Base-by-base conservation (phyloP, 2,329 filamentous ascomycete species). In the Parascedosporium putredinis region DNA sequence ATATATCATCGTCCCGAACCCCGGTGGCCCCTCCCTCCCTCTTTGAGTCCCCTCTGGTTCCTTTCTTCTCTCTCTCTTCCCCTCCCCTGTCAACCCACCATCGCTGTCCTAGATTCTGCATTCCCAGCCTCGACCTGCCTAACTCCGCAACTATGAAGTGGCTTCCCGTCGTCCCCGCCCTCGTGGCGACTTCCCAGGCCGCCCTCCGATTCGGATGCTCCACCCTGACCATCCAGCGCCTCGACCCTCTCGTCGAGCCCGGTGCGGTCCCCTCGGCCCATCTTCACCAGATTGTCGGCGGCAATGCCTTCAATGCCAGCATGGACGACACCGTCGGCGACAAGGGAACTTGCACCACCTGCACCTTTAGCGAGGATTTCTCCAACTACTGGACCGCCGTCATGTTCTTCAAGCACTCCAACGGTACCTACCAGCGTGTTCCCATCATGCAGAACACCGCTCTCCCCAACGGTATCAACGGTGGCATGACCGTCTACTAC, bases 201-300 rank as follows among this genome's bases (percentile, higher is more conserved):
- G 43, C 43, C 22, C 56, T 59, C n/a, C 55, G 56, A 12, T 59
- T 59, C 43, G 55, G 77, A 60, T 74, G 71, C 57, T 76, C 73
- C 38, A 67, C 69, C 55, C 66, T 74, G 54, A 75, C 74, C 46
- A 62, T 78, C 49, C 56, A 60, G 51, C 64, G 66, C 18, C 58
- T 68, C 3, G 66, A 69, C 36, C 66, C 66, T 3, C 55, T 69
- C 12, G 66, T 69, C 49, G 66, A 67, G 31, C 66, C 66, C 5
- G 78, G 77, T 2, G 51, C 52, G 3, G 69, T 74, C 24, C 74
- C 78, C 3, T 72, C 76, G 4, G 62, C 64, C 20, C 79, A 83
- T 66, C 68, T 79, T 9, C 79, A 83, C 58, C 77, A 75, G 42
- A 74, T 83, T 53, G 72, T 77, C 49, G 78, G 81, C 56, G 70